Percentiles rank a stretch among this genome's conserved stretches.
Conservation (phyloP, 2,329 filamentous ascomycete genomes). For the Ophiocordyceps australis region DNA sequence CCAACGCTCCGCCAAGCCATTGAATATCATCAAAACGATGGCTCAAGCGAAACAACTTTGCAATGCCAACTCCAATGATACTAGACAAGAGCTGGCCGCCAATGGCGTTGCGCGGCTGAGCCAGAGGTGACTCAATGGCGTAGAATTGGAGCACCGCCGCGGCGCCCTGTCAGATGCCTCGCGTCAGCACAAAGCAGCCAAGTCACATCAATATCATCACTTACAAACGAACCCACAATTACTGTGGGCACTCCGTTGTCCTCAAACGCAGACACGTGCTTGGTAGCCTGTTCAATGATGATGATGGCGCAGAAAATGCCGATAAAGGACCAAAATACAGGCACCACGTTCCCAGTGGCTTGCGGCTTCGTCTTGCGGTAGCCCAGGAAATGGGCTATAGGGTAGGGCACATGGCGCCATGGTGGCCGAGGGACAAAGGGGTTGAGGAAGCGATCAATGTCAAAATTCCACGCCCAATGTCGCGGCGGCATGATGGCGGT, state of each 20-base stretch:
- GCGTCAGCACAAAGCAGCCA: too few species aligned
- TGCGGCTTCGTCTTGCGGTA: conserved; percentile 24
- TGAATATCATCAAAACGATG: conserved; percentile 28
- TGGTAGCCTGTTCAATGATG: conserved; percentile 37
- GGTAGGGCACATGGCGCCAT: conserved; percentile 43
- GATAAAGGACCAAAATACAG: conserved; percentile 44
- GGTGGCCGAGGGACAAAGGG: conserved; percentile 48
- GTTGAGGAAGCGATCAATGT: conserved; percentile 64
- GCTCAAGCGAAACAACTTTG: conserved; percentile 44
- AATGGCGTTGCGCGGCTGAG: conserved; percentile 54
- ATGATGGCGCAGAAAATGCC: conserved; percentile 45
- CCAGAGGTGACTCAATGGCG: conserved; percentile 50
- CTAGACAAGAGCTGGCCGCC: conserved; percentile 48
- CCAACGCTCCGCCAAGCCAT: conserved; percentile 46
- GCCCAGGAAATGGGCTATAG: conserved; percentile 51
- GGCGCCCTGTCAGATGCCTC: conserved; percentile 36
- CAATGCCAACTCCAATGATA: conserved; percentile 39
- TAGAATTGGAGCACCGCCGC: conserved; percentile 62
- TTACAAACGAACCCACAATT: conserved; percentile 53
- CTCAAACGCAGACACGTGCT: conserved; percentile 33
- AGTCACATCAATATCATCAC: conserved; percentile 12
- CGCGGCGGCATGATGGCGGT: conserved; percentile 3
- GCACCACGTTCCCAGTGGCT: conserved; percentile 35
- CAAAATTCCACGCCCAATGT: conserved; percentile 33
- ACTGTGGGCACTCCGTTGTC: conserved; percentile 33